Base-by-base conservation (phyloP, 2,329 filamentous ascomycete genomes). In the Penicillium sp. region DNA sequence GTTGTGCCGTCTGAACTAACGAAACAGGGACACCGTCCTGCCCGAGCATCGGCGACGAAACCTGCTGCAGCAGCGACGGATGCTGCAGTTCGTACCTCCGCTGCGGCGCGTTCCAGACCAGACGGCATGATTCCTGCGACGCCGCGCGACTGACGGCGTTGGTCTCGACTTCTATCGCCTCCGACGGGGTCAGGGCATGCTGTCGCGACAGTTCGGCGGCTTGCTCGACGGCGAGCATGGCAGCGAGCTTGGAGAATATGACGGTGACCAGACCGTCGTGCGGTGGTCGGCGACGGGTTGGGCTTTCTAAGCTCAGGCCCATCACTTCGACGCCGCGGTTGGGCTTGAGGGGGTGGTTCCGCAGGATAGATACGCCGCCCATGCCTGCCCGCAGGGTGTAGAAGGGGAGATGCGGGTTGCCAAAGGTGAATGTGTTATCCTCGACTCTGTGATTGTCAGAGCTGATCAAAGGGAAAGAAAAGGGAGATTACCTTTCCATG, bases 211-310 rank as follows among this genome's bases (percentile, higher is more conserved):
- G 60, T 14, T 73, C 70, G 12, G 66, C 66, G 12, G 75, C 73
- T 52, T 79, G 72, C 42, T 79, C 77, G 28, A 79, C 74, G 7
- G 78, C 78, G 20, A 79, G 66, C 64, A 80, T 76, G 47, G 75
- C 77, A 14, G 78, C 78, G 18, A 79, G 64, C 49, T 76, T 74
- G n/a, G 78, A 77, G 60, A 79, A 79, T 45, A 79, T 68, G 24
- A 72, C 68, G 0, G 76, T 69, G 1, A 79, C 68, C 9, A 79
- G 69, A 3, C 74, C 75, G 55, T 77, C 75, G 35, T 74, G 67
- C 26, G 74, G 70, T 35, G 70, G 66, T 12, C 71, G 66, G 16
- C 73, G 71, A 16, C 75, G 71, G 23, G 62, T 59, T 16, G 68
- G 64, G 1, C 71, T 66, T 55, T 77, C 73, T 18, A 79, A 67